These are phyloP conservation scores for Silene uniflora DNA, from an alignment of 148 eudicot species.

Conservation along the genomic window DNA sequence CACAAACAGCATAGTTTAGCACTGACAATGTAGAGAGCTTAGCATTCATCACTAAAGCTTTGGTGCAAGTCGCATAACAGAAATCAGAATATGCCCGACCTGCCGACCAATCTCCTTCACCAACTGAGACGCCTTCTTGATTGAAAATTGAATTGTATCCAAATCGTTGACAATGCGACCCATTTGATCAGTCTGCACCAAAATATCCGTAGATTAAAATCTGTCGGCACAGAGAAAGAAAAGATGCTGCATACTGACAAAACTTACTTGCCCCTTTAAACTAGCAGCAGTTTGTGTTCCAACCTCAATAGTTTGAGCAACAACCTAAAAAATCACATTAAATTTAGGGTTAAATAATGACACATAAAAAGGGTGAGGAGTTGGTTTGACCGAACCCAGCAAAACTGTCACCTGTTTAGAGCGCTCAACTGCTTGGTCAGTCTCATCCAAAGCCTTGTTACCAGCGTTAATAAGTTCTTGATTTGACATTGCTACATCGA, in stretches of 20 bases:
- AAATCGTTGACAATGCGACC: slow-evolving; percentile 87
- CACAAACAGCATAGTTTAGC: slow-evolving; percentile 7
- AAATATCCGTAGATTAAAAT: slow-evolving; percentile 17
- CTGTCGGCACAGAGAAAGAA: slow-evolving; percentile 1
- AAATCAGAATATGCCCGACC: slow-evolving; percentile 37
- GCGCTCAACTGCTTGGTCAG: slow-evolving; percentile 96
- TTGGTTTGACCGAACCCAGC: not conserved
- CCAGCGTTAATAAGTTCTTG: slow-evolving; percentile 93
- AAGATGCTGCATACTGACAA: slow-evolving; percentile 15
- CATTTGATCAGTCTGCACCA: slow-evolving; percentile 88
- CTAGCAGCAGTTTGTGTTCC: slow-evolving; percentile 83
- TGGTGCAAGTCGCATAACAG: not conserved
- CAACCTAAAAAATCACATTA: slow-evolving; percentile 45
- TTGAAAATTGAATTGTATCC: slow-evolving; percentile 88
- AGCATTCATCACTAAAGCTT: not conserved
- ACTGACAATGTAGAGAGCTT: slow-evolving; percentile 1
- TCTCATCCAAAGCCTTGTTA: slow-evolving; percentile 74
- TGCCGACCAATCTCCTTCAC: slow-evolving; percentile 97
- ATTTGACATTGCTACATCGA: slow-evolving; percentile 69
- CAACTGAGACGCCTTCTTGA: slow-evolving; percentile 91
- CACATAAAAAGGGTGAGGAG: not conserved
- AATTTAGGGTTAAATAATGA: not conserved
- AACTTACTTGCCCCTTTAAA: slow-evolving; percentile 81
- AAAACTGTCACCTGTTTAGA: slow-evolving; percentile 63
- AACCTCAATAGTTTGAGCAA: slow-evolving; percentile 84